Conservation (phyloP, 2,329 filamentous ascomycete species). For the Metarhizium album region DNA sequence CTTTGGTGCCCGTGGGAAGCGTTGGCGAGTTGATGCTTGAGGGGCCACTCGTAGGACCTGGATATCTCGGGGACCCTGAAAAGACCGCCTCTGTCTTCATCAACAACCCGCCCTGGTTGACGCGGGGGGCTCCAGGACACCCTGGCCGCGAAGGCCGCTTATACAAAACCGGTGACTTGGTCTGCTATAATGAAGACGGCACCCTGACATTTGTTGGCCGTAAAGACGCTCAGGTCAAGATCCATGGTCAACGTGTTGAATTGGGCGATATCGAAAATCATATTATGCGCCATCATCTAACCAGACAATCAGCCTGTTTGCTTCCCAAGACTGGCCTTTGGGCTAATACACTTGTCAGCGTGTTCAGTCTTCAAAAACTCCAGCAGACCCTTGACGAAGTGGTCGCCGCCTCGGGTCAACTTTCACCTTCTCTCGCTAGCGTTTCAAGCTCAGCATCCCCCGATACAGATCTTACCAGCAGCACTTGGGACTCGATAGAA, state of each 20-base stretch:
- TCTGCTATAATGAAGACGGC: conserved; percentile 20
- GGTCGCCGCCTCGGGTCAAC: not conserved
- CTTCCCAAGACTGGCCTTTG: not conserved
- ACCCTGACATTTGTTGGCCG: conserved; percentile 31
- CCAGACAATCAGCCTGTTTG: conserved; percentile 1
- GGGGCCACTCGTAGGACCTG: conserved; percentile 10
- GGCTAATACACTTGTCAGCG: conserved; percentile 6
- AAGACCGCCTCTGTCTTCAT: conserved; percentile 8
- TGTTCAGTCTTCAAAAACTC: not conserved
- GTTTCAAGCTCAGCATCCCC: not conserved
- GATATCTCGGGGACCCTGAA: conserved; percentile 9
- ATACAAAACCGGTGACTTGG: conserved; percentile 26
- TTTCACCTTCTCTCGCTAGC: not conserved
- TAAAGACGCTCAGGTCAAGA: conserved; percentile 43
- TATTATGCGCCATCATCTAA: conserved; percentile 1
- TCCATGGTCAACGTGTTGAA: conserved; percentile 37
- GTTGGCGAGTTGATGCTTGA: conserved; percentile 8
- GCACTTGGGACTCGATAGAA: not conserved
- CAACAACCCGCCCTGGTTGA: conserved; percentile 23
- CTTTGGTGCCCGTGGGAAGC: conserved; percentile 5
- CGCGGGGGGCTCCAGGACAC: conserved; percentile 8
- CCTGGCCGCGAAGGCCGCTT: conserved; percentile 10
- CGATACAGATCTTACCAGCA: not conserved
- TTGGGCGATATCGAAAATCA: conserved; percentile 10
- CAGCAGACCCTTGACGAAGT: not conserved